Evolutionary conservation across 257 asterid species (phyloP).

Genomic region (Linaria vulgaris): DNA sequence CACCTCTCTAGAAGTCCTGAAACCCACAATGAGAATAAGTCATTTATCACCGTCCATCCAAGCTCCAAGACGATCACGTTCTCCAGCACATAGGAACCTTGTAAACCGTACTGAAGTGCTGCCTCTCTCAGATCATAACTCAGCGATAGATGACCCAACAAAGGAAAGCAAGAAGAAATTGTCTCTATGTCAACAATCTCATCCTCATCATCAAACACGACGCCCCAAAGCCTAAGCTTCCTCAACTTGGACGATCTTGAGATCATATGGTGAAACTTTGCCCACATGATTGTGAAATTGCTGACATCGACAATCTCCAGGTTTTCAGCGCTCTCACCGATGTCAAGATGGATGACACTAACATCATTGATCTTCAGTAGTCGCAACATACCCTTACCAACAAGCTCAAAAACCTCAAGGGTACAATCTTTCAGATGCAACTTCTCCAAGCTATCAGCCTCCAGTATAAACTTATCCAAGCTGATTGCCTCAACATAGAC

Average conservation of each 20-base stretch:
- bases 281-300: conserved; percentile 93
- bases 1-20: conserved; percentile 79
- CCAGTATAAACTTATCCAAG: conserved; percentile 79
- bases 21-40: conserved; percentile 73
- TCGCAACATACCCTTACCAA: conserved; percentile 69
- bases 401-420: conserved; percentile 79
- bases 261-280: conserved; percentile 85
- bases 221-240: conserved; percentile 87
- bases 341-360: conserved; percentile 90
- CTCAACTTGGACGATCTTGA: conserved; percentile 68
- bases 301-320: conserved; percentile 86
- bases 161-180: conserved; percentile 78
- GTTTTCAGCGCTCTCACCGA: conserved; percentile 77
- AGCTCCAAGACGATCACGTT: conserved; percentile 80
- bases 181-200: conserved; percentile 87
- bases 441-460: conserved; percentile 80
- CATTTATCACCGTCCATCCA: conserved; percentile 84
- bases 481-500: conserved; percentile 84
- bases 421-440: conserved; percentile 88
- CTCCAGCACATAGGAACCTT: conserved; percentile 62
- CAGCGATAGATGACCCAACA: conserved; percentile 66
- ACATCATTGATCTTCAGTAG: conserved; percentile 81
- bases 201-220: conserved; percentile 88
- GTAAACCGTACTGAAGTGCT: conserved; percentile 66
- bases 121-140: conserved; percentile 76